These are phyloP conservation scores for Lasiodiplodia sp. DNA, from an alignment of 2,329 filamentous ascomycete genomes.

Conservation along the genomic window DNA sequence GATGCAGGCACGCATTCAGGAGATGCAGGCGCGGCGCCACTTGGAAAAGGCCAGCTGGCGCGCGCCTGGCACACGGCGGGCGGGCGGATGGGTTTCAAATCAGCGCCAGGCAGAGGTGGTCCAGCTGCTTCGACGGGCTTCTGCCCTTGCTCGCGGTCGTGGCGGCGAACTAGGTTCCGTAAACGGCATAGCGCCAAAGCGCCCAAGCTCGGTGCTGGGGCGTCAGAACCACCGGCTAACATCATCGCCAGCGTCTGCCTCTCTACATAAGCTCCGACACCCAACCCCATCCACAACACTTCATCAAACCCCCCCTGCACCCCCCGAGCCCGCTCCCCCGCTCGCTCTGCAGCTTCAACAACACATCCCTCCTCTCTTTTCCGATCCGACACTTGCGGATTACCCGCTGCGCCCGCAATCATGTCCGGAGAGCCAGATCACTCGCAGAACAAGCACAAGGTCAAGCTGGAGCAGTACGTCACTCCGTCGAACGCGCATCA, in stretches of 20 bases:
- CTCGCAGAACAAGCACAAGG: slow-evolving; percentile 52
- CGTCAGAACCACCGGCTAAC: slow-evolving; percentile 28
- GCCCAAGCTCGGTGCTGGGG: slow-evolving; percentile 24
- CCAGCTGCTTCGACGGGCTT: slow-evolving; percentile 22
- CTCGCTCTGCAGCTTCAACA: slow-evolving; percentile 19
- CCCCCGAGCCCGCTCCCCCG: slow-evolving; percentile 15
- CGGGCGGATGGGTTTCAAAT: slow-evolving; percentile 17
- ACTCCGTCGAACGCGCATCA: slow-evolving; percentile 31
- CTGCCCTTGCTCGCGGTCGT: slow-evolving; percentile 13
- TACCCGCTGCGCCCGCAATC: slow-evolving; percentile 32
- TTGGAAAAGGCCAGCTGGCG: slow-evolving; percentile 21
- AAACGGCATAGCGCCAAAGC: slow-evolving; percentile 21
- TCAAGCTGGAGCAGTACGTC: slow-evolving; percentile 56
- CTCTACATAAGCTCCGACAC: slow-evolving; percentile 26
- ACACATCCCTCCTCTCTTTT: slow-evolving; percentile 9
- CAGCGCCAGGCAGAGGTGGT: slow-evolving; percentile 7
- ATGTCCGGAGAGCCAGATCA: slow-evolving; percentile 61
- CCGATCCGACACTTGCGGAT: slow-evolving; percentile 5
- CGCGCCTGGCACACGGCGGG: slow-evolving; percentile 1
- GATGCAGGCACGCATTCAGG: slow-evolving; percentile 1
- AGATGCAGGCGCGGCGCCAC: background rate
- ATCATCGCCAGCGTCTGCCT: slow-evolving; percentile 30
- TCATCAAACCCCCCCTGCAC: slow-evolving; percentile 20
- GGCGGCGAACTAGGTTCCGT: slow-evolving; percentile 15
- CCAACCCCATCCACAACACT: slow-evolving; percentile 13